Conservation (phyloP, 139 green algal genomes). For the Auxenochlorella pyrenoidosa region DNA sequence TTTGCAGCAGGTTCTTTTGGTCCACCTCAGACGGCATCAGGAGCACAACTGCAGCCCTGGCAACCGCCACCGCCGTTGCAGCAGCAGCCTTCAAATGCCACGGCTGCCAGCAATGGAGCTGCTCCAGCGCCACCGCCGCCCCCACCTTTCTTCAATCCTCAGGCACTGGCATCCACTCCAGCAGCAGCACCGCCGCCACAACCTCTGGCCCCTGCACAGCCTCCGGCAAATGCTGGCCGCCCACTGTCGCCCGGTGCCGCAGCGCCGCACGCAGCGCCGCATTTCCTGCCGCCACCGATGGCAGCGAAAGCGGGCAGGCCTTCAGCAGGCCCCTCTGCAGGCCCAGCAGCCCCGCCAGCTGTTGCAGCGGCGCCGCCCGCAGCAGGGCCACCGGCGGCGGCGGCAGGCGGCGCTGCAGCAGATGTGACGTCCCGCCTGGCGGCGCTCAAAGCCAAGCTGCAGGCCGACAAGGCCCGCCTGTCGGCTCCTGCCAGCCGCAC, state of each 20-base stretch:
- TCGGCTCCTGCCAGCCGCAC: background rate
- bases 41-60: background rate
- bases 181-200: background rate
- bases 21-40: background rate
- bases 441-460: slow-evolving; percentile 44
- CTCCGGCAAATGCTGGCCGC: background rate
- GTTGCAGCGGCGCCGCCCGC: background rate
- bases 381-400: background rate
- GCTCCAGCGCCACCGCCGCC: background rate
- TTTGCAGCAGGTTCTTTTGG: background rate
- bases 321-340: background rate
- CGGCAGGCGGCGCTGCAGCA: background rate
- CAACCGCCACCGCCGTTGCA: background rate
- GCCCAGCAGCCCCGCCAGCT: background rate
- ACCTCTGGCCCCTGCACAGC: background rate
- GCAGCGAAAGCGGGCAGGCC: background rate
- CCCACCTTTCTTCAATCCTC: background rate
- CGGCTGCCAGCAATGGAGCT: background rate
- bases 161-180: background rate
- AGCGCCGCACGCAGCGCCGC: background rate
- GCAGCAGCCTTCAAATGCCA: background rate
- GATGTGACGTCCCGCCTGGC: slow-evolving; percentile 41
- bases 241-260: background rate
- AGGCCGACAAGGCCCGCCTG: slow-evolving; percentile 27
- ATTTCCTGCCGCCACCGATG: background rate